These are phyloP conservation scores for Dothistroma septosporum DNA, from an alignment of 2,329 filamentous ascomycete species.

Conservation along the genomic window DNA sequence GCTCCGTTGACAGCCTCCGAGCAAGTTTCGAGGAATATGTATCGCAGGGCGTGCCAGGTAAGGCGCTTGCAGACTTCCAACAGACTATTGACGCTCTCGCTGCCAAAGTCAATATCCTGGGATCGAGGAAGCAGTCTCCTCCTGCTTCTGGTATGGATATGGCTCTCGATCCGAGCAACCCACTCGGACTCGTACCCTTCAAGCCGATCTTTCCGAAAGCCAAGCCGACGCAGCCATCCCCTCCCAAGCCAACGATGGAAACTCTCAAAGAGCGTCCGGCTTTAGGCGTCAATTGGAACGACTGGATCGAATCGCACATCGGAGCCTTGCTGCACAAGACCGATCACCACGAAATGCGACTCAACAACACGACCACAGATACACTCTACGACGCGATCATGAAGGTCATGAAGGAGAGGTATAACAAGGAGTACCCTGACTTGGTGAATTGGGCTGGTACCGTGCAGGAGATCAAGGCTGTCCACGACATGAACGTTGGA, in stretches of 20 bases:
- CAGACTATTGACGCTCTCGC: background rate
- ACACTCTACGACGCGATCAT: constrained; percentile 4
- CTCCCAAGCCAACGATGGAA: background rate
- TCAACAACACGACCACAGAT: constrained; percentile 11
- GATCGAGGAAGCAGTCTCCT: background rate
- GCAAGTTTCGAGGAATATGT: background rate
- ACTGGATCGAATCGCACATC: background rate
- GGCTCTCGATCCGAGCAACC: background rate
- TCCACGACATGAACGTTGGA: background rate
- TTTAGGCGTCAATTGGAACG: background rate
- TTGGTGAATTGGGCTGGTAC: background rate
- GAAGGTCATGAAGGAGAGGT: background rate
- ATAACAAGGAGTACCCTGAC: constrained; percentile 4
- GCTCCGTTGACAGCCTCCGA: background rate
- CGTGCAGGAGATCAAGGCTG: background rate
- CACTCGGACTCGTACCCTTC: background rate
- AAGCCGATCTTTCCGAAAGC: background rate
- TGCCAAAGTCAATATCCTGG: background rate
- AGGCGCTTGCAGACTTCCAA: background rate
- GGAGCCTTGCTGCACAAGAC: background rate
- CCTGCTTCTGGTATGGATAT: background rate
- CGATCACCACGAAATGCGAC: background rate
- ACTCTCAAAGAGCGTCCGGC: background rate
- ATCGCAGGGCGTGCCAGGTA: background rate
- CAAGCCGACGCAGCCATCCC: background rate